Percentiles rank a stretch among this genome's conserved stretches.
These are phyloP conservation scores for Rhizodiscina lignyota DNA, from an alignment of 495 filamentous ascomycete species.

Conservation along the genomic window DNA sequence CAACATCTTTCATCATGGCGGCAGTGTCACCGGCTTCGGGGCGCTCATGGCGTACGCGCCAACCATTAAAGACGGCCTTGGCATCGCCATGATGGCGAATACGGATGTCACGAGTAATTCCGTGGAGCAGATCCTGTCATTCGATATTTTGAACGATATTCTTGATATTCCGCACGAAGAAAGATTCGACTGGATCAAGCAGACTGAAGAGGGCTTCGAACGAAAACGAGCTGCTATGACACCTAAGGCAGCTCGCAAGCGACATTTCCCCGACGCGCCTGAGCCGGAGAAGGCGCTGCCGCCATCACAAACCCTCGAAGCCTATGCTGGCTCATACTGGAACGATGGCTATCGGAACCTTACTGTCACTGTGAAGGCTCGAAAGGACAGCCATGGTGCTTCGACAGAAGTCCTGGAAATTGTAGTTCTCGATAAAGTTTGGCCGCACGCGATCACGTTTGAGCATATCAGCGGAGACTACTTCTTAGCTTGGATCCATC, in stretches of 20 bases:
- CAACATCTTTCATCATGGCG: background rate
- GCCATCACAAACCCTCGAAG: background rate
- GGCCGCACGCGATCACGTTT: background rate
- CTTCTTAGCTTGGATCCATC: background rate
- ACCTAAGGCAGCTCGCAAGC: background rate
- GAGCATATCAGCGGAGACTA: background rate
- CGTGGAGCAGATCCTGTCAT: background rate
- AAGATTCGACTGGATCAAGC: conserved; percentile 1
- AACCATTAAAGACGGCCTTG: background rate
- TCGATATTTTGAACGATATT: background rate
- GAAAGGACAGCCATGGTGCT: background rate
- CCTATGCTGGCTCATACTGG: background rate
- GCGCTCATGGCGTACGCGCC: background rate
- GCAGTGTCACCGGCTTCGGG: background rate
- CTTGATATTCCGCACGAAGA: background rate
- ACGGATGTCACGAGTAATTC: background rate
- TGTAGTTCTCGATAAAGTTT: background rate
- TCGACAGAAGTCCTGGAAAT: background rate
- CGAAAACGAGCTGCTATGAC: background rate
- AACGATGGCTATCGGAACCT: background rate
- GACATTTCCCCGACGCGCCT: background rate
- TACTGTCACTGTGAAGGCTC: background rate
- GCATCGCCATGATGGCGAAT: background rate
- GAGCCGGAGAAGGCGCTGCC: background rate
- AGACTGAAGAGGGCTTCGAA: background rate